These are phyloP conservation scores for Lanzia echinophila DNA, from an alignment of 2,329 filamentous ascomycete genomes.

Conservation along the genomic window DNA sequence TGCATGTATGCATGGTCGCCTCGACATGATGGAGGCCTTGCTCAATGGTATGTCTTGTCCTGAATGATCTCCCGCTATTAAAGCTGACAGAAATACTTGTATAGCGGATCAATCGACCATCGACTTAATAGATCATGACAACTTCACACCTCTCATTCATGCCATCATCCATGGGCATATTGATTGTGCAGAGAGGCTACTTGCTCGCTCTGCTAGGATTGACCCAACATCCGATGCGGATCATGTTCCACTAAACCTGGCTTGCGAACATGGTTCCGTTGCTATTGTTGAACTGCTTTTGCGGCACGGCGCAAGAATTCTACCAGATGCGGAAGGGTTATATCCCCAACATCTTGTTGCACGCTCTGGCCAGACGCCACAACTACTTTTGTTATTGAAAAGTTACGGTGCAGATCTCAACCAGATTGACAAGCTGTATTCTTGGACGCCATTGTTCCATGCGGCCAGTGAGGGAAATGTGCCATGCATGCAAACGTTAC, in stretches of 20 bases:
- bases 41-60: conserved; percentile 45
- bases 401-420: conserved; percentile 84
- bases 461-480: conserved; percentile 95
- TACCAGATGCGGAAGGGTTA: conserved; percentile 93
- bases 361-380: conserved; percentile 73
- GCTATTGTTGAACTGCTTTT: conserved; percentile 80
- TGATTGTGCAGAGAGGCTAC: conserved; percentile 70
- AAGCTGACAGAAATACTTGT: not conserved
- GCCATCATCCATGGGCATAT: conserved; percentile 85
- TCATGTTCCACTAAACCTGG: conserved; percentile 89
- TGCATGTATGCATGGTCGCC: conserved; percentile 86
- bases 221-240: conserved; percentile 82
- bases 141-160: conserved; percentile 93
- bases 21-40: conserved; percentile 74
- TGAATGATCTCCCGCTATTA: not conserved
- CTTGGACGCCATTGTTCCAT: conserved; percentile 95
- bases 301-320: conserved; percentile 68
- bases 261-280: conserved; percentile 86
- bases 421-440: conserved; percentile 90
- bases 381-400: conserved; percentile 73
- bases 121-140: conserved; percentile 88
- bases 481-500: conserved; percentile 72
- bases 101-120: conserved; percentile 68
- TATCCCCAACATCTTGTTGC: conserved; percentile 97
- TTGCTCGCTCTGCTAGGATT: conserved; percentile 73